A percentile compares a stretch with the other conserved stretches of the same genome.
Evolutionary conservation across 495 filamentous ascomycete species (phyloP).

Genomic region (Parathielavia appendiculata): DNA sequence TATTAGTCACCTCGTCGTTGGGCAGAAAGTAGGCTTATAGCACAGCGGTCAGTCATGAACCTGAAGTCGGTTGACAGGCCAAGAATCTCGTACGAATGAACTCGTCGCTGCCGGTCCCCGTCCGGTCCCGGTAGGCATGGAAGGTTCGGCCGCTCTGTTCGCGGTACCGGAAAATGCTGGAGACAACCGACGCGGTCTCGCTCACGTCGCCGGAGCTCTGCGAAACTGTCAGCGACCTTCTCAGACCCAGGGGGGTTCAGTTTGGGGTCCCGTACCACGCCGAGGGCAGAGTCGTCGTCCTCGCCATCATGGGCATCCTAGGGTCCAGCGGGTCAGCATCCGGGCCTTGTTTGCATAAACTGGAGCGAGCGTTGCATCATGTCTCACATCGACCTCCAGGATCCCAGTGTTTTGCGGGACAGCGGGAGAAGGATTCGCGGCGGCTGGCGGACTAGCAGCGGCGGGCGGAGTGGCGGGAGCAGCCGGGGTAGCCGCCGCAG

Average conservation of each 20-base stretch:
- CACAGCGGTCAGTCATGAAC: background rate
- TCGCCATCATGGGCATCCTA: background rate
- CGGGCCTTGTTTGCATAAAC: background rate
- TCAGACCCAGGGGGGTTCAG: background rate
- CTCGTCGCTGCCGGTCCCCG: background rate
- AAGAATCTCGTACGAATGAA: background rate
- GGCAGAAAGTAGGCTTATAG: conserved; percentile 4
- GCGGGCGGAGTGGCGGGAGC: background rate
- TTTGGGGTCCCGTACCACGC: background rate
- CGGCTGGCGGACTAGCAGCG: background rate
- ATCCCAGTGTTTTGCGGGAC: background rate
- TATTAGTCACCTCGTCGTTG: background rate
- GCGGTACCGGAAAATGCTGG: conserved; percentile 32
- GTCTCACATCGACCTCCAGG: background rate
- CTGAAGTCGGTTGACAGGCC: background rate
- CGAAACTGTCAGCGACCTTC: background rate
- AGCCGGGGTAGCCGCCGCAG: background rate
- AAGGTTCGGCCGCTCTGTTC: conserved; percentile 27
- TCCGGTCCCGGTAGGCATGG: conserved; percentile 1
- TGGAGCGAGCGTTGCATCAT: background rate
- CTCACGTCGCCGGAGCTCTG: background rate
- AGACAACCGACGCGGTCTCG: conserved; percentile 4
- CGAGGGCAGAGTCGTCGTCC: background rate
- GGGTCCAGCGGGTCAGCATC: background rate
- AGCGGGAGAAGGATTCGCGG: too few relatives aligned